phyloP scores from a whole-genome alignment of 2,329 filamentous ascomycete genomes.

The Aureobasidium sp. region DNA sequence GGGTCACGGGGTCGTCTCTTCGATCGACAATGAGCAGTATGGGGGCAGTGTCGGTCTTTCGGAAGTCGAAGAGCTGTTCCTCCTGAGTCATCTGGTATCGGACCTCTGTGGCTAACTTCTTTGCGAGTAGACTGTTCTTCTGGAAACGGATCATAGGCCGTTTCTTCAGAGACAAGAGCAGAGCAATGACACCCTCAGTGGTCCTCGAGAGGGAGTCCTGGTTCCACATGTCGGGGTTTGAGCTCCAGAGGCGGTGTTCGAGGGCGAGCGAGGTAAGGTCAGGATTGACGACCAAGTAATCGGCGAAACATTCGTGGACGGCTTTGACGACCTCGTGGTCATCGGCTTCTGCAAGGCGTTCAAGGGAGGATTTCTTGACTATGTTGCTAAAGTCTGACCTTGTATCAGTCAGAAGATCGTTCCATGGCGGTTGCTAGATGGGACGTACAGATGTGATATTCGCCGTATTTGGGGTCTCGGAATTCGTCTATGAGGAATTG shows the following conservation, averaged over 20 bases:
- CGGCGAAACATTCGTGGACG: slow-evolving; percentile 93
- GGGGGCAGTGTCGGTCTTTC: slow-evolving; percentile 87
- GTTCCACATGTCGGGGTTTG: slow-evolving; percentile 81
- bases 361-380: slow-evolving; percentile 89
- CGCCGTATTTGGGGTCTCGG: slow-evolving; percentile 90
- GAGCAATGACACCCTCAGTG: slow-evolving; percentile 76
- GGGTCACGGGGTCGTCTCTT: slow-evolving; percentile 89
- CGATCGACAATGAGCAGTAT: slow-evolving; percentile 86
- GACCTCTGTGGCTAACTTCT: slow-evolving; percentile 88
- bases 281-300: slow-evolving; percentile 90
- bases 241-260: slow-evolving; percentile 70
- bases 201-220: slow-evolving; percentile 77
- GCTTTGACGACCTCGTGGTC: slow-evolving; percentile 93
- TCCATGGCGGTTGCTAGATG: not conserved
- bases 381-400: slow-evolving; percentile 81
- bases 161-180: slow-evolving; percentile 87
- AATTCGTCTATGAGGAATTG: slow-evolving; percentile 92
- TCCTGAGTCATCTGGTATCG: slow-evolving; percentile 92
- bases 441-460: slow-evolving; percentile 72
- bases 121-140: slow-evolving; percentile 80
- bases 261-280: slow-evolving; percentile 81
- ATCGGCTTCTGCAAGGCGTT: slow-evolving; percentile 89
- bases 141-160: slow-evolving; percentile 90
- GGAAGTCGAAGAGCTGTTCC: slow-evolving; percentile 92
- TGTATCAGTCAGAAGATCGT: slow-evolving; percentile 27